Percentiles rank a stretch among this genome's conserved stretches.
These are phyloP conservation scores for Taiwanofungus camphoratus DNA, from an alignment of 1,284 basidiomycete species.

Conservation along the genomic window DNA sequence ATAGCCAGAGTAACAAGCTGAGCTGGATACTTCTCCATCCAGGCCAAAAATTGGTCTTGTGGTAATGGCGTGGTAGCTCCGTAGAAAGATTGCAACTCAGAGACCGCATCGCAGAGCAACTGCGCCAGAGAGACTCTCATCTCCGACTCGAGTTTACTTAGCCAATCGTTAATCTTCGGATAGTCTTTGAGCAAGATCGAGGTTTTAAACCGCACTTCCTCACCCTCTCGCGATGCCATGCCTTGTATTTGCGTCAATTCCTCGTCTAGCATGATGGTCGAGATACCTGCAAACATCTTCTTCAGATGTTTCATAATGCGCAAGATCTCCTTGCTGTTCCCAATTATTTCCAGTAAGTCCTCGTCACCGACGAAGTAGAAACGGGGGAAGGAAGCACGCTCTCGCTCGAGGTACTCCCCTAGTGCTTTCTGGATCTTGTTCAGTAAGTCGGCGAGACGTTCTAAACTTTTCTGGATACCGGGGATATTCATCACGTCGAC, in stretches of 20 bases:
- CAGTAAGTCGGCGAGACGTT: slow-evolving; percentile 92
- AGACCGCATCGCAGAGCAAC: slow-evolving; percentile 74
- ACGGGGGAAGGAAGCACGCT: slow-evolving; percentile 95
- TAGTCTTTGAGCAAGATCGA: slow-evolving; percentile 89
- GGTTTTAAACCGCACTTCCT: slow-evolving; percentile 81
- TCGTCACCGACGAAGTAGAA: slow-evolving; percentile 99
- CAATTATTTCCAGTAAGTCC: slow-evolving; percentile 97
- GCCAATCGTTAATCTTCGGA: slow-evolving; percentile 99
- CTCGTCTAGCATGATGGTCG: slow-evolving; percentile 85
- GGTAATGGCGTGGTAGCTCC: slow-evolving; percentile 50
- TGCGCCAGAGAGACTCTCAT: slow-evolving; percentile 92
- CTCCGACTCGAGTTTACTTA: slow-evolving; percentile 87
- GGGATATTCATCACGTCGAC: slow-evolving; percentile 96
- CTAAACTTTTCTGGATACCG: slow-evolving; percentile 94
- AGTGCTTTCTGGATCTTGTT: slow-evolving; percentile 99
- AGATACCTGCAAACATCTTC: slow-evolving; percentile 99
- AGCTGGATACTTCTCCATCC: slow-evolving; percentile 93
- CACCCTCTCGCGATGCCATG: slow-evolving; percentile 93
- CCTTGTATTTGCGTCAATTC: slow-evolving; percentile 83
- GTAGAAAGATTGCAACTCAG: slow-evolving; percentile 79
- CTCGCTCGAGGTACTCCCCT: slow-evolving; percentile 97
- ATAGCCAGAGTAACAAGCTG: slow-evolving; percentile 93
- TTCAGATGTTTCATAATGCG: slow-evolving; percentile 98
- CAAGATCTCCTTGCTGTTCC: slow-evolving; percentile 97
- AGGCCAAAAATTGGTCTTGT: slow-evolving; percentile 71